A percentile compares a stretch with the other conserved stretches of the same genome.
Evolutionary conservation across 495 filamentous ascomycete genomes (phyloP).

Genomic region (Aspergillus asperescens): DNA sequence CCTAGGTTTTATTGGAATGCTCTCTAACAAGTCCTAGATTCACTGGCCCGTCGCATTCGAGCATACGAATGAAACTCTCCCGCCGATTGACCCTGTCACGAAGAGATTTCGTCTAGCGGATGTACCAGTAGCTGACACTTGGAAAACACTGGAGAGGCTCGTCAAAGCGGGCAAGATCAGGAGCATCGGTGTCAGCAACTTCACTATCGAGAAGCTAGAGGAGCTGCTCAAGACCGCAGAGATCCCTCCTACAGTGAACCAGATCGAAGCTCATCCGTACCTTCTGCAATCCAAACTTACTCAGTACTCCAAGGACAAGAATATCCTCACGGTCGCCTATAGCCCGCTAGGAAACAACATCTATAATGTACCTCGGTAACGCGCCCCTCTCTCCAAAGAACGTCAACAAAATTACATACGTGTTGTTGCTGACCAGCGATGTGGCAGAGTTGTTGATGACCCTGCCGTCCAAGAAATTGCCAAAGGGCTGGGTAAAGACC

Average conservation of each 20-base stretch:
- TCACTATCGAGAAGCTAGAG: conserved; percentile 57
- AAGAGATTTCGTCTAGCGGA: conserved; percentile 35
- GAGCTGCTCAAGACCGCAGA: conserved; percentile 59
- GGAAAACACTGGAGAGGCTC: conserved; percentile 68
- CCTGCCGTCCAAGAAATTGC: conserved; percentile 53
- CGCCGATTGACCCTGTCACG: conserved; percentile 29
- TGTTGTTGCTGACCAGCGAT: neutral
- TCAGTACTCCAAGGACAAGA: conserved; percentile 29
- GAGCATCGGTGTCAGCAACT: conserved; percentile 81
- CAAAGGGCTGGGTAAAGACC: conserved; percentile 63
- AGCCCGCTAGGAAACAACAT: conserved; percentile 53
- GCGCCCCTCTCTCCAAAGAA: neutral
- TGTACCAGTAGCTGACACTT: conserved; percentile 44
- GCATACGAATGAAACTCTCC: conserved; percentile 52
- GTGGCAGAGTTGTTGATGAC: conserved; percentile 50
- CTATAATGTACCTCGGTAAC: conserved; percentile 37
- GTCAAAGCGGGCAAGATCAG: conserved; percentile 60
- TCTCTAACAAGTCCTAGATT: conserved; percentile 20
- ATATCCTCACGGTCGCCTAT: conserved; percentile 49
- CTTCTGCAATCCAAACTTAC: conserved; percentile 63
- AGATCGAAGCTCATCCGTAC: conserved; percentile 85
- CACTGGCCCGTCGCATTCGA: conserved; percentile 52
- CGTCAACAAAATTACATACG: neutral
- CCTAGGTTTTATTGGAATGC: neutral
- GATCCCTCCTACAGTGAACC: conserved; percentile 65